Evolutionary conservation across 2,329 filamentous ascomycete genomes (phyloP).

Genomic region (Trematosphaeria pertusa): DNA sequence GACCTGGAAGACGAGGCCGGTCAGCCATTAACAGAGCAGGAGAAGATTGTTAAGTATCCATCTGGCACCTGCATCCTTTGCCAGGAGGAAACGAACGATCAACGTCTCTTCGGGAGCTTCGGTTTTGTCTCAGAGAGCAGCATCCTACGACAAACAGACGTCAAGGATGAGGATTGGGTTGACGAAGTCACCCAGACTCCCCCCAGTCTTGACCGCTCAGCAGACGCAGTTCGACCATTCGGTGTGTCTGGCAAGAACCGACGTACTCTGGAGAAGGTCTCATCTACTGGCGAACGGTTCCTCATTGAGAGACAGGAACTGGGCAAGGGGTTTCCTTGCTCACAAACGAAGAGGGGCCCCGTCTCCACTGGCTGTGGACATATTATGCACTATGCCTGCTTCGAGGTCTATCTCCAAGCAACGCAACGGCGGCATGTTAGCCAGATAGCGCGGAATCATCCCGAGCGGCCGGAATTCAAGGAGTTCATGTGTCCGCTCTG

Average conservation of each 20-base stretch:
- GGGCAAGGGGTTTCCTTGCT: constrained; percentile 84
- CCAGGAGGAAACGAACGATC: constrained; percentile 93
- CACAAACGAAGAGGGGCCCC: constrained; percentile 72
- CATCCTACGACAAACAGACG: constrained; percentile 85
- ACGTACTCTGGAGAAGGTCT: constrained; percentile 76
- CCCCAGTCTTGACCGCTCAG: constrained; percentile 81
- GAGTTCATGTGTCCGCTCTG: constrained; percentile 97
- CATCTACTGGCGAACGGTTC: constrained; percentile 73
- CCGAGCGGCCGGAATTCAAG: constrained; percentile 77
- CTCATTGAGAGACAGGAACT: constrained; percentile 79
- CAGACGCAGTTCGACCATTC: constrained; percentile 84
- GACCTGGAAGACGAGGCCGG: constrained; percentile 72
- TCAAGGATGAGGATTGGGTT: constrained; percentile 82
- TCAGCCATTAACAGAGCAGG: constrained; percentile 67
- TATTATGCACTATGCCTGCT: constrained; percentile 98
- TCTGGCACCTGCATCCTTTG: constrained; percentile 93
- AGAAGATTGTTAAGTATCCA: constrained; percentile 88
- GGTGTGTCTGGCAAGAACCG: constrained; percentile 90
- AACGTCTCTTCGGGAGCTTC: constrained; percentile 89
- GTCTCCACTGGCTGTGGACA: constrained; percentile 93
- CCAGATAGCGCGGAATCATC: constrained; percentile 93
- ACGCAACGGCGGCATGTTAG: constrained; percentile 84
- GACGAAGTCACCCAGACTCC: constrained; percentile 82
- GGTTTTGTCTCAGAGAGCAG: constrained; percentile 85
- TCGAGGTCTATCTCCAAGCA: constrained; percentile 87